These are phyloP conservation scores for Echinosophora koreensis DNA, from an alignment of 306 rosid species.

Conservation along the genomic window DNA sequence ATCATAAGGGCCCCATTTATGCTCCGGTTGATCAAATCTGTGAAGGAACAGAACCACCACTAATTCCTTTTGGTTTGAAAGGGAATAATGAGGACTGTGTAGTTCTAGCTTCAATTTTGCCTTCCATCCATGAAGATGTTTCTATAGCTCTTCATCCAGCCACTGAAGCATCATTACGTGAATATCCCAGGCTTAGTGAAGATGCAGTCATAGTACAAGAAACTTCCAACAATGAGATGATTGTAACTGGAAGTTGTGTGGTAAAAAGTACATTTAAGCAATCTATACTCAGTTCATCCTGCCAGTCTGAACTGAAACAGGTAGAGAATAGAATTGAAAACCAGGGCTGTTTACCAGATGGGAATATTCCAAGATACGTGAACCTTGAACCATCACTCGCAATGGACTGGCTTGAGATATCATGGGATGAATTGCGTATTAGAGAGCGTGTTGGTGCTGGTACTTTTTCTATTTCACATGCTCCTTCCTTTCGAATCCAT, in stretches of 20 bases:
- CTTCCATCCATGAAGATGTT: constrained; percentile 56
- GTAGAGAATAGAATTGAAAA: constrained; percentile 54
- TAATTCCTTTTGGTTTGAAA: constrained; percentile 54
- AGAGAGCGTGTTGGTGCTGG: constrained; percentile 98
- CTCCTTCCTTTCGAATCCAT: constrained; percentile 9
- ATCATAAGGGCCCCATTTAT: constrained; percentile 40
- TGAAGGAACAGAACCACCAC: constrained; percentile 55
- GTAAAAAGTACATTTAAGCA: constrained; percentile 52
- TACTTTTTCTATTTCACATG: constrained; percentile 47
- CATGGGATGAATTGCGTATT: constrained; percentile 89
- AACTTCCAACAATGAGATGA: constrained; percentile 50
- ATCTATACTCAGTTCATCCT: constrained; percentile 49
- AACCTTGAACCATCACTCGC: constrained; percentile 95
- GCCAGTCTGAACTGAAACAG: constrained; percentile 56
- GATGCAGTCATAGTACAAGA: constrained; percentile 53
- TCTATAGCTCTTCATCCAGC: constrained; percentile 56
- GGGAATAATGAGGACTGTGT: constrained; percentile 54
- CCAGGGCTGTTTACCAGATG: constrained; percentile 52
- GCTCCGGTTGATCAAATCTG: constrained; percentile 60
- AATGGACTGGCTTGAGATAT: constrained; percentile 99
- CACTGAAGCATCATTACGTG: constrained; percentile 48
- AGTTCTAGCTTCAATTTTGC: constrained; percentile 55
- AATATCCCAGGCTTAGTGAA: constrained; percentile 48
- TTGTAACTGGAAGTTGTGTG: constrained; percentile 56
- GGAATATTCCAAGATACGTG: constrained; percentile 68